phyloP scores from a whole-genome alignment of 2,329 filamentous ascomycete genomes.

The Cytospora paraplurivora region DNA sequence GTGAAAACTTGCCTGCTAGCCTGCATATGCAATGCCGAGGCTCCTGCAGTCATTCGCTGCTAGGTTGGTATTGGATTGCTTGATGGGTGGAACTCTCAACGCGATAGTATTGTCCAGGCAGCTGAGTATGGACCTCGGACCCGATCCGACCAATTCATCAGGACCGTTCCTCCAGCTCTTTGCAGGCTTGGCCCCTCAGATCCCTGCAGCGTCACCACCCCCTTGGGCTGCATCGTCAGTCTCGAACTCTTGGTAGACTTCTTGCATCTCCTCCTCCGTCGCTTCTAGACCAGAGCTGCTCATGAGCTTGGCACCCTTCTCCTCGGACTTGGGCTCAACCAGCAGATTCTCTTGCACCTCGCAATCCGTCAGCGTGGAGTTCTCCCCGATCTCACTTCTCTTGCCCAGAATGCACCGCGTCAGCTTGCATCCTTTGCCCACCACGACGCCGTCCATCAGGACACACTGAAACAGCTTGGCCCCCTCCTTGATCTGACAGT shows the following conservation, averaged over 20 bases:
- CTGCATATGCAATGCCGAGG: background rate
- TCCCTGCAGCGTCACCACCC: conserved; percentile 10
- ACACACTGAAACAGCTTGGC: conserved; percentile 85
- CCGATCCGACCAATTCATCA: background rate
- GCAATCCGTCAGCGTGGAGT: conserved; percentile 79
- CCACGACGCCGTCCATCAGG: conserved; percentile 86
- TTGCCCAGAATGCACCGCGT: conserved; percentile 86
- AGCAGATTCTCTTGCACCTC: conserved; percentile 91
- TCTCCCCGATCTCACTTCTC: conserved; percentile 80
- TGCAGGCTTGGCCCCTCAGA: conserved; percentile 9
- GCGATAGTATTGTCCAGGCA: background rate
- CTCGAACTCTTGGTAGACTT: conserved; percentile 46
- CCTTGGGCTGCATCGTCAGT: conserved; percentile 15
- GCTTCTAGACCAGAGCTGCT: conserved; percentile 67
- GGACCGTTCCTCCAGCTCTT: background rate
- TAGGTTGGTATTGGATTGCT: background rate
- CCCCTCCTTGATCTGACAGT: conserved; percentile 84
- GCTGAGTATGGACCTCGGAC: conserved; percentile 1
- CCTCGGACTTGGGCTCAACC: conserved; percentile 74
- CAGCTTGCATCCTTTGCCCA: conserved; percentile 82
- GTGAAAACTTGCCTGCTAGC: background rate
- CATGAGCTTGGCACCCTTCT: conserved; percentile 69
- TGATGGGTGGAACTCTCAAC: background rate
- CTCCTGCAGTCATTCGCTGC: background rate
- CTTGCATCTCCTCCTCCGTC: conserved; percentile 62